phyloP scores from a whole-genome alignment of 306 rosid genomes.

The Quercus berberidifolia region DNA sequence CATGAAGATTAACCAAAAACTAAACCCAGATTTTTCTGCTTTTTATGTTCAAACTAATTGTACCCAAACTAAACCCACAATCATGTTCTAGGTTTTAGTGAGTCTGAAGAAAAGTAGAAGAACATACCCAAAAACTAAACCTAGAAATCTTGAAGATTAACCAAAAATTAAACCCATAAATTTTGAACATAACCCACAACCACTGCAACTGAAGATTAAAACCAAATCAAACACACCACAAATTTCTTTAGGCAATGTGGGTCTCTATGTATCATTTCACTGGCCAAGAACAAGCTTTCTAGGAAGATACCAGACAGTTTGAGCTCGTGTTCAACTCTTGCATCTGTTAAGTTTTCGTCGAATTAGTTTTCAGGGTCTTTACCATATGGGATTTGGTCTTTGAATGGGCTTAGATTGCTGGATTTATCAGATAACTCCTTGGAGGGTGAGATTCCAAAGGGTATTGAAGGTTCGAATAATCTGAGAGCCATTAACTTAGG shows the following conservation, averaged over 20 bases:
- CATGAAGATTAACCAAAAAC: too few species aligned
- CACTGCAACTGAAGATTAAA: too few species aligned
- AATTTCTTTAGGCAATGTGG: conserved; percentile 87
- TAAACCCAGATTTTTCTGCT: too few species aligned
- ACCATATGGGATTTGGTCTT: conserved; percentile 66
- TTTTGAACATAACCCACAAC: too few species aligned
- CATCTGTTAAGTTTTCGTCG: conserved; percentile 52
- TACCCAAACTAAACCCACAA: too few species aligned
- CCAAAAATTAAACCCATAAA: too few species aligned
- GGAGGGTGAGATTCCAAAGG: conserved; percentile 67
- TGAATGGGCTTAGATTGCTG: conserved; percentile 74
- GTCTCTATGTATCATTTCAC: conserved; percentile 66
- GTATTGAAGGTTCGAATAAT: conserved; percentile 53
- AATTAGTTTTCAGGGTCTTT: conserved; percentile 71
- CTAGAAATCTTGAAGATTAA: too few species aligned
- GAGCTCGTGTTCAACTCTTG: conserved; percentile 67
- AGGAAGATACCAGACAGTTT: conserved; percentile 66
- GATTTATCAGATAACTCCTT: conserved; percentile 72
- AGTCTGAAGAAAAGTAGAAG: too few species aligned
- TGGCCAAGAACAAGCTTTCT: conserved; percentile 65
- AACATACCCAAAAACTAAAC: too few species aligned
- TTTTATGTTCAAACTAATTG: too few species aligned
- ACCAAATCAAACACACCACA: too few species aligned
- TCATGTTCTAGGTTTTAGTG: too few species aligned
- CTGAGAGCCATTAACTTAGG: conserved; percentile 60